Percentiles rank a stretch among this genome's conserved stretches.
phyloP scores from a whole-genome alignment of 179 eudicot species.

The Patellifolia procumbens region DNA sequence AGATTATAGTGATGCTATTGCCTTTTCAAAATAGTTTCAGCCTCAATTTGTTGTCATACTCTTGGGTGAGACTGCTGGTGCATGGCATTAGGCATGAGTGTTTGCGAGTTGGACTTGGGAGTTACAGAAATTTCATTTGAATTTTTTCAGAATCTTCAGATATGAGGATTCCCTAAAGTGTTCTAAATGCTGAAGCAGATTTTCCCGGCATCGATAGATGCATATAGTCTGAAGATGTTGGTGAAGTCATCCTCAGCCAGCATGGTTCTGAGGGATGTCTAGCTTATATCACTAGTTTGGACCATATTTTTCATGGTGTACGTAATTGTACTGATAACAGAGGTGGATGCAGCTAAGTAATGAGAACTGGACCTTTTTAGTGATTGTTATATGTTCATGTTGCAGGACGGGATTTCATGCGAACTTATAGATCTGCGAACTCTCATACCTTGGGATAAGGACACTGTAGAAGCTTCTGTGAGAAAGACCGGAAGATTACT shows the following conservation, averaged over 20 bases:
- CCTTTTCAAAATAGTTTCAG: neutral
- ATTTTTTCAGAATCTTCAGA: no score
- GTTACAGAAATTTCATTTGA: no score
- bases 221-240: neutral
- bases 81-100: neutral
- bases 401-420: slow-evolving; percentile 95
- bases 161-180: no score
- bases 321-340: neutral
- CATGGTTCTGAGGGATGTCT: neutral
- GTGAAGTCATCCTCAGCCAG: neutral
- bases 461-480: slow-evolving; percentile 91
- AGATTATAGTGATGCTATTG: neutral
- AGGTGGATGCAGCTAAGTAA: neutral
- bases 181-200: neutral
- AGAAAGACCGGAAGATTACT: slow-evolving; percentile 94
- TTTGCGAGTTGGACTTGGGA: no score
- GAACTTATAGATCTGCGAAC: slow-evolving; percentile 93
- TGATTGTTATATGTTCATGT: slow-evolving; percentile 16
- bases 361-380: neutral
- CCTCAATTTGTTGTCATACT: neutral
- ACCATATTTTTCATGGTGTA: neutral
- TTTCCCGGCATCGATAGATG: neutral
- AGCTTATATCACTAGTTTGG: neutral
- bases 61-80: neutral
- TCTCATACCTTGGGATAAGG: slow-evolving; percentile 97